Base-by-base conservation (phyloP, 257 asterid genomes). In the Capsicum rhomboideum region DNA sequence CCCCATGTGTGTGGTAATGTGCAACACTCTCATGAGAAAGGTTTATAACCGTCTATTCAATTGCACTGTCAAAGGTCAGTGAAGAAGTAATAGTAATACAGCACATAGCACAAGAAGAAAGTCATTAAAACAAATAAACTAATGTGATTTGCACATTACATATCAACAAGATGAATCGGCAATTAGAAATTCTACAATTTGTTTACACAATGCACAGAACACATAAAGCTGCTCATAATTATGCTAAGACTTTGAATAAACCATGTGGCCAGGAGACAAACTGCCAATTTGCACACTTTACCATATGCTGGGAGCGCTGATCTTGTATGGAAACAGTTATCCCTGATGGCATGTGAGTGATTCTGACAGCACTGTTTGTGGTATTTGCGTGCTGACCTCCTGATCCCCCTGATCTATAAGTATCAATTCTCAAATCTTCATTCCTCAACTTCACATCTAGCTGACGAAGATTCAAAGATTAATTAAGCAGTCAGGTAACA, bases 321-420 rank as follows among this genome's bases (percentile, higher is more conserved):
- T 96, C 98, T 86, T 94, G 99, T 92, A 93, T 96, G 88, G 98
- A 61, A 86, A 94, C 91, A 46, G 94, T 89, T 85, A 96, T 85
- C 56, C 98, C 98, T 1, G 98, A 88, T 14, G 99, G 99, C 56
- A 92, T 54, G 86, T 94, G 99, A 89, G 98, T 93, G 80, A 96
- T 77, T 90, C 98, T 94, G 71, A 96, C 99, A 86, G 99, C 99
- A 89, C 99, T 96, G 86, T 94, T 91, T 31, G 98, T 96, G 74
- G 98, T 94, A 86, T 94, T 96, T 42, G 91, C 99, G 59, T 93
- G 97, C 92, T 94, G 99, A 82, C 99, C 99, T 56, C 99, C 98
- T 21, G 97, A 92, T 84, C 99, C 98, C 82, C 99, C 99, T 40
- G 98, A 92, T 84, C 98, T 92, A 86, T 92, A 96, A 8, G 99